phyloP scores from a whole-genome alignment of 257 asterid genomes.

The Penstemon davidsonii region DNA sequence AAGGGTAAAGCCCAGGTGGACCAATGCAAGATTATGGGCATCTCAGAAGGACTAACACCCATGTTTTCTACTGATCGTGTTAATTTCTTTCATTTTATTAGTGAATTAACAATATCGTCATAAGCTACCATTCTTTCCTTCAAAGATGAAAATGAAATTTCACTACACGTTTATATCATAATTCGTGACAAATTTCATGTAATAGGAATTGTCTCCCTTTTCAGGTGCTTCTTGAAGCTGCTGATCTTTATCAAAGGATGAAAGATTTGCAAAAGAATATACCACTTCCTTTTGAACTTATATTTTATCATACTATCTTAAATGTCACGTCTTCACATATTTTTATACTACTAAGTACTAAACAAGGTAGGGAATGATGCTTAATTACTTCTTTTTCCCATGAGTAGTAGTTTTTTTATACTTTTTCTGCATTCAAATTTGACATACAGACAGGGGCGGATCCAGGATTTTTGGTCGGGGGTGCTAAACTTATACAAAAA shows the following conservation, averaged over 20 bases:
- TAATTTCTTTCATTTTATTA: not conserved
- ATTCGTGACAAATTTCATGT: not conserved
- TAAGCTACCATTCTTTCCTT: not conserved
- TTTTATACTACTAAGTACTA: not conserved
- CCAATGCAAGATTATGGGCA: not conserved
- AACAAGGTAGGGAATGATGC: not conserved
- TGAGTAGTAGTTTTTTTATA: not conserved
- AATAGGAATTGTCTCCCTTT: too few relatives aligned
- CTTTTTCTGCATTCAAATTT: not conserved
- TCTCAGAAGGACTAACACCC: not conserved
- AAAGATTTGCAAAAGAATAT: not conserved
- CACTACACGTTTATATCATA: too few relatives aligned
- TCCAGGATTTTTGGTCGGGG: too few relatives aligned
- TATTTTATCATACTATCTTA: not conserved
- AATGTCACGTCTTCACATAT: not conserved
- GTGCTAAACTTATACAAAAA: too few relatives aligned
- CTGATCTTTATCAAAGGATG: not conserved
- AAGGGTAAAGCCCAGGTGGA: not conserved
- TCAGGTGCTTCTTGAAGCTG: not conserved
- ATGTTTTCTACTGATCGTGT: not conserved
- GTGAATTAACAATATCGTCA: not conserved
- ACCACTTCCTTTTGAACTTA: not conserved
- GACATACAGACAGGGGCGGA: not conserved
- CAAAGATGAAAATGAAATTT: not conserved
- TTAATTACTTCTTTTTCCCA: not conserved